A percentile compares a stretch with the other conserved stretches of the same genome.
Evolutionary conservation across 2,329 filamentous ascomycete genomes (phyloP).

Genomic region (Colletotrichum tabaci): DNA sequence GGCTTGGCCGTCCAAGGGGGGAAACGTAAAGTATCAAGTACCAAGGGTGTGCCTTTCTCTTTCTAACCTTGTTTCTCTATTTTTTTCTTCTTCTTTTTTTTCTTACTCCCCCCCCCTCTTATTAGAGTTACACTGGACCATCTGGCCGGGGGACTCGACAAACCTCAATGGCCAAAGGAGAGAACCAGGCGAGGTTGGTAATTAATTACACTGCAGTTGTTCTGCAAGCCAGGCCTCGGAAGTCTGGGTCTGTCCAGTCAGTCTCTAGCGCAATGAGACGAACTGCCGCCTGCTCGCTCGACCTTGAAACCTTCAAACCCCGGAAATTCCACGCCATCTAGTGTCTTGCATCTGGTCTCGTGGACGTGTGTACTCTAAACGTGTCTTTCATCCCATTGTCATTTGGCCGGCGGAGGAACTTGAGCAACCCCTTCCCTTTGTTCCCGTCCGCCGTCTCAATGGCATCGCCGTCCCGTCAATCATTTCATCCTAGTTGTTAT

Average conservation of each 20-base stretch:
- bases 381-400: slow-evolving; percentile 37
- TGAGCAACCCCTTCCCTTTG: slow-evolving; percentile 11
- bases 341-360: slow-evolving; percentile 7
- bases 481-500: neutral
- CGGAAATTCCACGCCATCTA: slow-evolving; percentile 1
- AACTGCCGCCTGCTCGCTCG: slow-evolving; percentile 16
- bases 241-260: neutral
- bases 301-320: neutral
- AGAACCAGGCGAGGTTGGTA: neutral
- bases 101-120: too few species aligned
- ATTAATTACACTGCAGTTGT: neutral
- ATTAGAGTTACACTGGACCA: neutral
- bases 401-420: slow-evolving; percentile 15
- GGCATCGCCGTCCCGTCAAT: neutral
- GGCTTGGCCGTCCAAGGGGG: neutral
- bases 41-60: neutral
- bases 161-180: neutral
- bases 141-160: neutral
- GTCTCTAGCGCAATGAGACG: slow-evolving; percentile 25
- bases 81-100: too few species aligned
- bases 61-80: too few species aligned
- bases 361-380: neutral
- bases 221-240: neutral
- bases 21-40: neutral
- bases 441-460: slow-evolving; percentile 19